These are phyloP conservation scores for Carex arenaria DNA, from an alignment of 202 grass and related monocot genomes.

Conservation along the genomic window DNA sequence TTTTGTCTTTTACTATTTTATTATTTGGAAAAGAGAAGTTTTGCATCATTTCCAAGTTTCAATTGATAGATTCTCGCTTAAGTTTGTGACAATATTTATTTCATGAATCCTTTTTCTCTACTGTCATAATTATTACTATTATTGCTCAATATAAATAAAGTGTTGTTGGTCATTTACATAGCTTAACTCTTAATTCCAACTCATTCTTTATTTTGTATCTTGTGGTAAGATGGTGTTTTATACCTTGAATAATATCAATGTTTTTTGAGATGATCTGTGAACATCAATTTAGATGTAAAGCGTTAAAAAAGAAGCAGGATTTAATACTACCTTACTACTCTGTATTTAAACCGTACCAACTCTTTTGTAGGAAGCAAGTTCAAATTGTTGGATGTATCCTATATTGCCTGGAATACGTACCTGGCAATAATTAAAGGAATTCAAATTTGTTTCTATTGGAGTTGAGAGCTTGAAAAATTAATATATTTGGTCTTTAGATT, in stretches of 20 bases:
- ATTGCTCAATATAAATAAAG: background rate
- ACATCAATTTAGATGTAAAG: background rate
- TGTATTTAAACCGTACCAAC: background rate
- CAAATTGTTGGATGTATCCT: background rate
- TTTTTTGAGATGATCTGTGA: background rate
- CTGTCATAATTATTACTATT: background rate
- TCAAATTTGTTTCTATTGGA: background rate
- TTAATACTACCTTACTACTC: background rate
- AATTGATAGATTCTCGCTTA: background rate
- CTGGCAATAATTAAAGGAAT: background rate
- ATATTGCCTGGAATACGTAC: background rate
- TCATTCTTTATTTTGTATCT: background rate
- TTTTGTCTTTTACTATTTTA: slow-evolving; percentile 22
- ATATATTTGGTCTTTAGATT: background rate
- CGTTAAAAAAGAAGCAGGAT: background rate
- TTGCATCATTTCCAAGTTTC: background rate
- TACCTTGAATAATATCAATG: background rate
- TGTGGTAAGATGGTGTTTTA: background rate
- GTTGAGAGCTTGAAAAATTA: background rate
- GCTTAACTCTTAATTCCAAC: background rate
- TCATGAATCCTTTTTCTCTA: background rate
- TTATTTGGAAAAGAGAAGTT: background rate
- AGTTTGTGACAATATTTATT: slow-evolving; percentile 11
- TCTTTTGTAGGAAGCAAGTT: background rate
- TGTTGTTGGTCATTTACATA: background rate